phyloP scores from a whole-genome alignment of 495 filamentous ascomycete genomes.

The Daldinia caldariorum region DNA sequence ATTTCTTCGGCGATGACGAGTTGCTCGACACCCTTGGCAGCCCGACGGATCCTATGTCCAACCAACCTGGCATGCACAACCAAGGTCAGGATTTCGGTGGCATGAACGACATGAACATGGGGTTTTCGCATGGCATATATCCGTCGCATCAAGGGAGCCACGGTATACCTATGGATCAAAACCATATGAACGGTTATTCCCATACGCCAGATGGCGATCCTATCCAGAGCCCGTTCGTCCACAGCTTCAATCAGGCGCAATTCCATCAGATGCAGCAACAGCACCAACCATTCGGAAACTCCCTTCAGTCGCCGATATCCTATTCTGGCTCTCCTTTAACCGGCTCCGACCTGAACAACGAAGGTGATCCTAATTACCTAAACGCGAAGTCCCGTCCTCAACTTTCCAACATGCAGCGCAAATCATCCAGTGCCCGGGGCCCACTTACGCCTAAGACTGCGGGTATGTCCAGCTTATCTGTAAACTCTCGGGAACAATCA shows the following conservation, averaged over 20 bases:
- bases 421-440: constrained; percentile 74
- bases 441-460: constrained; percentile 82
- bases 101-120: constrained; percentile 60
- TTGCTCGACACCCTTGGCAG: constrained; percentile 66
- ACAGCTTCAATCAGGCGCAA: constrained; percentile 78
- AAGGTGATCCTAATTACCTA: constrained; percentile 62
- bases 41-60: constrained; percentile 55
- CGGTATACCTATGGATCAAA: constrained; percentile 57
- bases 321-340: constrained; percentile 62
- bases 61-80: constrained; percentile 57
- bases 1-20: constrained; percentile 70
- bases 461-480: constrained; percentile 51
- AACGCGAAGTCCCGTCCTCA: constrained; percentile 65
- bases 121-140: constrained; percentile 59
- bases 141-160: constrained; percentile 52
- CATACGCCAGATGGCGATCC: constrained; percentile 88
- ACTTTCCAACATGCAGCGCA: constrained; percentile 72
- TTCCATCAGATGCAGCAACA: constrained; percentile 71
- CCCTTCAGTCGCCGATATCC: constrained; percentile 61
- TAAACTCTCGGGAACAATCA: constrained; percentile 49
- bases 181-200: constrained; percentile 78
- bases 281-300: constrained; percentile 61
- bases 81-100: constrained; percentile 60
- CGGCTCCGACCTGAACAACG: constrained; percentile 67
- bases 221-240: constrained; percentile 85